phyloP scores from a whole-genome alignment of 1,284 basidiomycete genomes.

The Afroboletus lepidellus region DNA sequence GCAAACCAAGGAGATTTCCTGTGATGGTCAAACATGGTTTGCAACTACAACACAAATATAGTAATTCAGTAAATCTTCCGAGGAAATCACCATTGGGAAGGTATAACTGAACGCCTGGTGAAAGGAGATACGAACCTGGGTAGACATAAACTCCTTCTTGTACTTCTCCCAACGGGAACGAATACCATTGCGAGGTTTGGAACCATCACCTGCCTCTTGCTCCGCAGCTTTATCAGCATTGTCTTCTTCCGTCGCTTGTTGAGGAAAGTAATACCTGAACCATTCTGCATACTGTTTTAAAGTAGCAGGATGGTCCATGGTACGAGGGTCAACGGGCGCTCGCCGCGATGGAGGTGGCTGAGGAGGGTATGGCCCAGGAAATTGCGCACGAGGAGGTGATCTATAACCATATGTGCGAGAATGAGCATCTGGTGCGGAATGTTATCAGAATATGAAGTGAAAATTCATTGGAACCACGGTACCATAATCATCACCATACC shows the following conservation, averaged over 20 bases:
- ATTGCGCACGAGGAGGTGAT: slow-evolving; percentile 57
- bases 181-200: slow-evolving; percentile 78
- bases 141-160: slow-evolving; percentile 81
- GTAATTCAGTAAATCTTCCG: slow-evolving; percentile 33
- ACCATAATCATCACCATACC: slow-evolving; percentile 80
- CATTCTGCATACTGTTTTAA: slow-evolving; percentile 88
- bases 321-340: slow-evolving; percentile 76
- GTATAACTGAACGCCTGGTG: slow-evolving; percentile 12
- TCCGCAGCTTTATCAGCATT: slow-evolving; percentile 77
- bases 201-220: slow-evolving; percentile 74
- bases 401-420: slow-evolving; percentile 61
- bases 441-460: slow-evolving; percentile 9
- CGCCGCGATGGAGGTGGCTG: slow-evolving; percentile 44
- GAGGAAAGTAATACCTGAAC: slow-evolving; percentile 80
- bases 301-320: slow-evolving; percentile 77
- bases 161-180: slow-evolving; percentile 85
- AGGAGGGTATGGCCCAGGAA: slow-evolving; percentile 43
- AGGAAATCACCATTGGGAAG: slow-evolving; percentile 12
- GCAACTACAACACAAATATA: slow-evolving; percentile 63
- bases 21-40: slow-evolving; percentile 90
- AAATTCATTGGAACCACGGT: slow-evolving; percentile 16
- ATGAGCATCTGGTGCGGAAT: slow-evolving; percentile 51
- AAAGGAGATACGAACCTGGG: slow-evolving; percentile 64
- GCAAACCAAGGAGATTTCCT: slow-evolving; percentile 91
- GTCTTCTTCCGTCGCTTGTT: slow-evolving; percentile 76